Conservation (phyloP, 768 basidiomycete genomes). For the Panaeolus cyanescens region DNA sequence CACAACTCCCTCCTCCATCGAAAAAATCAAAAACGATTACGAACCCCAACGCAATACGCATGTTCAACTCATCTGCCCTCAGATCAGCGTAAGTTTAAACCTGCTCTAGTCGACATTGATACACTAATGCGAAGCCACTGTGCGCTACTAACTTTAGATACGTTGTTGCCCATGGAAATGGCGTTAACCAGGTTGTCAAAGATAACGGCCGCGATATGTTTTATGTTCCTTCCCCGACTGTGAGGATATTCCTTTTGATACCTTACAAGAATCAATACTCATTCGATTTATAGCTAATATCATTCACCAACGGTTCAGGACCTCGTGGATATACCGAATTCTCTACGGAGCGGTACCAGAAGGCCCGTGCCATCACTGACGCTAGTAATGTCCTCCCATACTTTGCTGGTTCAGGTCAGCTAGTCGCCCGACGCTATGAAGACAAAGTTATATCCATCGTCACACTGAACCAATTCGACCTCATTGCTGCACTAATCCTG, state of each 20-base stretch:
- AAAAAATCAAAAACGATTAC: background rate
- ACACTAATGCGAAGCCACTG: background rate
- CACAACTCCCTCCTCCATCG: background rate
- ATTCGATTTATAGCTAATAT: conserved; percentile 28
- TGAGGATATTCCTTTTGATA: conserved; percentile 13
- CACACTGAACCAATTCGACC: background rate
- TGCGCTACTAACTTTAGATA: too few species aligned
- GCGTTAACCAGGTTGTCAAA: conserved; percentile 38
- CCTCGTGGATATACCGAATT: conserved; percentile 40
- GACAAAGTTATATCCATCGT: conserved; percentile 23
- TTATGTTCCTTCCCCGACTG: conserved; percentile 45
- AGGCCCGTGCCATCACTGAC: conserved; percentile 37
- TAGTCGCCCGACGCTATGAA: conserved; percentile 35
- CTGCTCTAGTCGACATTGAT: background rate
- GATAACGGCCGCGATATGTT: conserved; percentile 39
- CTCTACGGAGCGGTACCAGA: conserved; percentile 30
- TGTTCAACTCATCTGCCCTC: background rate
- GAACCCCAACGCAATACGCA: background rate
- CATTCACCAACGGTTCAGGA: conserved; percentile 37
- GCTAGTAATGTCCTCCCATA: conserved; percentile 43
- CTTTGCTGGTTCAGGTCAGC: conserved; percentile 37
- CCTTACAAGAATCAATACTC: background rate
- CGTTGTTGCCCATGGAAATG: conserved; percentile 35
- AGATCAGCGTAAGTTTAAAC: background rate
- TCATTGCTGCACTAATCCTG: conserved; percentile 15